Percentiles rank a stretch among this genome's conserved stretches.
Evolutionary conservation across 495 filamentous ascomycete genomes (phyloP).

Genomic region (Astrocystis sublimbata): DNA sequence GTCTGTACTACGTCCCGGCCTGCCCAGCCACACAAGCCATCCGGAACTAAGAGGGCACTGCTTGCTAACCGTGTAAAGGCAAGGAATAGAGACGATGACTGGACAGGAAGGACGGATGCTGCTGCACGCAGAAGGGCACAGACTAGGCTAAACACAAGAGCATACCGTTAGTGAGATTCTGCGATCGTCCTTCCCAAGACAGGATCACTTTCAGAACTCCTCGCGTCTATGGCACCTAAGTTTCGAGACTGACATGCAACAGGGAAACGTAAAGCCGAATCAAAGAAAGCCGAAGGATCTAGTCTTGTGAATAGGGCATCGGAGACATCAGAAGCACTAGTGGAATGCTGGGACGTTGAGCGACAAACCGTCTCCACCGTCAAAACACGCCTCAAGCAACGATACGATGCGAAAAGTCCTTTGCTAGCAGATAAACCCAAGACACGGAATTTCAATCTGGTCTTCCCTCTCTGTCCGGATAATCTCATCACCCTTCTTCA

Average conservation of each 20-base stretch:
- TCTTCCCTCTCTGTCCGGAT: slow-evolving; percentile 45
- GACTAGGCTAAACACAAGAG: slow-evolving; percentile 46
- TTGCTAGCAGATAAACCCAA: slow-evolving; percentile 29
- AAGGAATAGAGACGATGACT: slow-evolving; percentile 41
- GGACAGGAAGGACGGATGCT: slow-evolving; percentile 44
- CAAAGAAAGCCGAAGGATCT: slow-evolving; percentile 33
- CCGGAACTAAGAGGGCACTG: slow-evolving; percentile 23
- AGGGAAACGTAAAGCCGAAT: slow-evolving; percentile 42
- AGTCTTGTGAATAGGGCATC: slow-evolving; percentile 23
- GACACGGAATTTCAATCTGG: slow-evolving; percentile 30
- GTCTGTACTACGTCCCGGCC: too few species aligned
- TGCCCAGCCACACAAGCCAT: too few species aligned
- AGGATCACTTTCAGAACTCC: slow-evolving; percentile 18
- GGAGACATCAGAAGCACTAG: slow-evolving; percentile 35
- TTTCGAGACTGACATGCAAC: slow-evolving; percentile 30
- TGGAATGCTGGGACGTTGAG: slow-evolving; percentile 44
- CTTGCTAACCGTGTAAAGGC: slow-evolving; percentile 36
- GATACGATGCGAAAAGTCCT: slow-evolving; percentile 38
- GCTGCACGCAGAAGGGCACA: slow-evolving; percentile 37
- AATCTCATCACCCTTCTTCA: slow-evolving; percentile 48
- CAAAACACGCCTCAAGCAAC: slow-evolving; percentile 41
- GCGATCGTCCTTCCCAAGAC: slow-evolving; percentile 25
- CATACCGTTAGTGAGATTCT: slow-evolving; percentile 41
- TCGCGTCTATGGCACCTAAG: slow-evolving; percentile 19
- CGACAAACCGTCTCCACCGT: slow-evolving; percentile 37